Conservation (phyloP, 371 early-diverging fungal species). For the Mucor circinelloides region DNA sequence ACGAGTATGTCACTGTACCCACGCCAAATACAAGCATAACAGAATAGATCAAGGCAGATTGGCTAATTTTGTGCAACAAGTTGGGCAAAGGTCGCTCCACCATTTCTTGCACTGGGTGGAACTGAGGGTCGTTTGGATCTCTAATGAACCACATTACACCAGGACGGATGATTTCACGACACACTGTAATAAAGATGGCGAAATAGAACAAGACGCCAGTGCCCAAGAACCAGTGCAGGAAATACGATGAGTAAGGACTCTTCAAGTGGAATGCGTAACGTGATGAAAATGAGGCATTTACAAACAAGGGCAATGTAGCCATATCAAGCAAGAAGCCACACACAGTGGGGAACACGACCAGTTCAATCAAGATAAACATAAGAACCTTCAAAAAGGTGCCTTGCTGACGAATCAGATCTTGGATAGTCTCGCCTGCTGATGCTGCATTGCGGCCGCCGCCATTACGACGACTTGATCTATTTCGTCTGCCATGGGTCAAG, state of each 20-base stretch:
- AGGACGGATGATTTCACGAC: conserved; percentile 82
- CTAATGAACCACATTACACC: conserved; percentile 97
- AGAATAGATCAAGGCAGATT: conserved; percentile 81
- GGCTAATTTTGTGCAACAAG: conserved; percentile 79
- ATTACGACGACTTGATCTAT: not conserved
- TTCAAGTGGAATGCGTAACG: conserved; percentile 62
- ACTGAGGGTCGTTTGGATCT: conserved; percentile 93
- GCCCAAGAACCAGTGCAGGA: conserved; percentile 91
- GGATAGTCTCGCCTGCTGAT: conserved; percentile 36
- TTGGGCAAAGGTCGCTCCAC: conserved; percentile 74
- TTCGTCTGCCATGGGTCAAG: conserved; percentile 34
- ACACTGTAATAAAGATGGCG: conserved; percentile 79
- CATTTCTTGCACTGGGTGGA: conserved; percentile 91
- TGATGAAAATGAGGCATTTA: conserved; percentile 57
- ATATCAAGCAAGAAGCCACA: conserved; percentile 88
- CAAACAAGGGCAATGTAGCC: conserved; percentile 79
- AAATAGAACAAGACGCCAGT: conserved; percentile 93
- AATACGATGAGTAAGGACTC: conserved; percentile 71
- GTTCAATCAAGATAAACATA: conserved; percentile 85
- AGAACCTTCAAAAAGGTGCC: conserved; percentile 68
- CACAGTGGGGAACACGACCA: conserved; percentile 83
- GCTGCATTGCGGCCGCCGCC: not conserved
- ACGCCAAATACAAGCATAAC: conserved; percentile 70
- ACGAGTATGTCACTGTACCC: conserved; percentile 58
- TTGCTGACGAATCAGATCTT: conserved; percentile 60